Conservation (phyloP, 768 basidiomycete species). For the Pseudohyphozyma bogoriensis region DNA sequence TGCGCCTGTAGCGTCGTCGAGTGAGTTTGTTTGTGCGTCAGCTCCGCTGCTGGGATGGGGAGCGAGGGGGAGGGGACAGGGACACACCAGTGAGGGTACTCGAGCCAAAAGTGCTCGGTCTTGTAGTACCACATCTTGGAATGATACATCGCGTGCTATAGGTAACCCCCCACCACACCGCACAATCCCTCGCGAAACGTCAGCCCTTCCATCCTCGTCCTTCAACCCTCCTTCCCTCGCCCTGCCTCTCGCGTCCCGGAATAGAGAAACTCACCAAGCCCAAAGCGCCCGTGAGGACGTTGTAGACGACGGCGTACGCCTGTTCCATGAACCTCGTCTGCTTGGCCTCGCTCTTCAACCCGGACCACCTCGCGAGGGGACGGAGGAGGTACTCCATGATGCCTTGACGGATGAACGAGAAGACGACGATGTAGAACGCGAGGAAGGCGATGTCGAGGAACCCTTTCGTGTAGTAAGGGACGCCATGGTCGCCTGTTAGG, state of each 20-base stretch:
- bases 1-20: too few species aligned
- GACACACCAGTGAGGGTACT: constrained; percentile 32
- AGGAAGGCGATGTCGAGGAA: constrained; percentile 66
- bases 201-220: neutral
- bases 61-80: accelerated
- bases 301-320: constrained; percentile 76
- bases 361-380: constrained; percentile 59
- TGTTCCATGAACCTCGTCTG: constrained; percentile 83
- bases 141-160: constrained; percentile 69
- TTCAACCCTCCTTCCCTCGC: neutral
- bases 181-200: too few species aligned
- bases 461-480: constrained; percentile 47
- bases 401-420: constrained; percentile 73
- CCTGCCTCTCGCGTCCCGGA: neutral
- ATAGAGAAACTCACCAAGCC: constrained; percentile 56
- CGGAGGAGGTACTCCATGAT: constrained; percentile 55
- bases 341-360: constrained; percentile 49
- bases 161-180: too few species aligned
- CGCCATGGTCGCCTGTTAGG: constrained; percentile 24
- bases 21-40: too few species aligned
- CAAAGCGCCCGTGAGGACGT: constrained; percentile 55
- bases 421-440: constrained; percentile 73
- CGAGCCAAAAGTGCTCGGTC: constrained; percentile 75
- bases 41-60: too few species aligned
- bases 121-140: constrained; percentile 78